These are phyloP conservation scores for Wallacemonas collosoma DNA, from an alignment of 208 protist species.

Conservation along the genomic window DNA sequence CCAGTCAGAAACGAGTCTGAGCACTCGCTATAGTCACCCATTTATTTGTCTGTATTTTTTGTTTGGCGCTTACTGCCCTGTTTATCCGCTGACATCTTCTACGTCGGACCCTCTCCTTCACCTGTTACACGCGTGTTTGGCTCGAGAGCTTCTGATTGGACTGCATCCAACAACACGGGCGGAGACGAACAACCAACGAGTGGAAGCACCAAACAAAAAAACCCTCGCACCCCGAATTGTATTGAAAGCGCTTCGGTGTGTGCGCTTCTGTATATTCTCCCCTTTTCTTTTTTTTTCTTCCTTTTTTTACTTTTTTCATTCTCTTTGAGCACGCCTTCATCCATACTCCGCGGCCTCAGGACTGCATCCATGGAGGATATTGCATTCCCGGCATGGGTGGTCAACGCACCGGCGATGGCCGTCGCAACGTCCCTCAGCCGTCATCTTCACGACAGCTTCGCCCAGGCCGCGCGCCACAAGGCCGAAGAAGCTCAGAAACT, in stretches of 20 bases:
- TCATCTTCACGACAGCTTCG: conserved; percentile 19
- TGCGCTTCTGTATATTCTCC: no score
- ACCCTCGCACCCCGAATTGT: no score
- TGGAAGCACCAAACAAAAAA: no score
- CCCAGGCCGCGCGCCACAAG: conserved; percentile 5
- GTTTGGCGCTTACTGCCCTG: not conserved
- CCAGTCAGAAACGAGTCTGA: not conserved
- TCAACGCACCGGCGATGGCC: conserved; percentile 55
- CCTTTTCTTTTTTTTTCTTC: conserved; percentile 14
- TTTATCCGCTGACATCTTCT: not conserved
- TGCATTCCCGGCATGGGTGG: conserved; percentile 68
- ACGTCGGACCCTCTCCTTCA: not conserved
- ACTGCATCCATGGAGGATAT: conserved; percentile 68
- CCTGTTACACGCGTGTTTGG: not conserved
- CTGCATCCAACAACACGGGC: not conserved
- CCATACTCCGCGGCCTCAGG: not conserved
- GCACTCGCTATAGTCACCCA: conserved; percentile 8
- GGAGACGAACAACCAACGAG: no score
- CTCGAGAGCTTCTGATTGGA: not conserved
- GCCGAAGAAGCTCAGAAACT: conserved; percentile 5
- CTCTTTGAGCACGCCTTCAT: not conserved
- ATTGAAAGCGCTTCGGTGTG: no score
- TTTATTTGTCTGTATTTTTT: not conserved
- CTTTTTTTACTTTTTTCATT: not conserved
- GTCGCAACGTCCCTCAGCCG: conserved; percentile 55